Conservation (phyloP, 2,329 filamentous ascomycete genomes). For the Aureobasidium vineae region DNA sequence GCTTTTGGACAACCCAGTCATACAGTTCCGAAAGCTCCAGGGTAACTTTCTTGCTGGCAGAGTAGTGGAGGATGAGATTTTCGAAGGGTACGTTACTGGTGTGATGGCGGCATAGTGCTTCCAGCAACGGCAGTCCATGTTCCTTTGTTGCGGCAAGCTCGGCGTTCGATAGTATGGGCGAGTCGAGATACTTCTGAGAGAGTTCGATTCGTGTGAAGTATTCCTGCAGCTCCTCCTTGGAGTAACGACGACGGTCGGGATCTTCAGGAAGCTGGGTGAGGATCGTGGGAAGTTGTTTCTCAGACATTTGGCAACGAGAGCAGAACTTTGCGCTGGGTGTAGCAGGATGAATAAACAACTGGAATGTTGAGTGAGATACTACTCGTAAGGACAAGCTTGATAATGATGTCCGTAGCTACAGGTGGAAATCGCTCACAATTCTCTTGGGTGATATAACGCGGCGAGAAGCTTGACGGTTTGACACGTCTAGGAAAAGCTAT, state of each 20-base stretch:
- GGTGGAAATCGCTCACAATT: no score
- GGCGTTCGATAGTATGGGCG: background rate
- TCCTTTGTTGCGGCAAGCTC: background rate
- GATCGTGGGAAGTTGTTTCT: background rate
- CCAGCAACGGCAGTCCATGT: slow-evolving; percentile 5
- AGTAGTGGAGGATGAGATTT: slow-evolving; percentile 57
- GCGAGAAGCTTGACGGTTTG: no score
- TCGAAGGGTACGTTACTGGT: slow-evolving; percentile 55
- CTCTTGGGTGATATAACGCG: no score
- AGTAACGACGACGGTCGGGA: background rate
- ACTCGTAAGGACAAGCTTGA: no score
- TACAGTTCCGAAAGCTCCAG: slow-evolving; percentile 53
- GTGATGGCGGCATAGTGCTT: slow-evolving; percentile 37
- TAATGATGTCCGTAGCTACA: no score
- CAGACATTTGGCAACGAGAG: background rate
- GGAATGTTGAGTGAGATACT: no score
- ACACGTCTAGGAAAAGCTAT: no score
- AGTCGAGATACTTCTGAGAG: background rate
- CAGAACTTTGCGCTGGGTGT: no score
- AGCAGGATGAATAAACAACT: no score
- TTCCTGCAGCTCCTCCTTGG: background rate
- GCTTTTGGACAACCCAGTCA: slow-evolving; percentile 49
- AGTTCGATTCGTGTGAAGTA: background rate
- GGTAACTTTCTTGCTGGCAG: slow-evolving; percentile 48
- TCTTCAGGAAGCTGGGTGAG: slow-evolving; percentile 2